phyloP scores from a whole-genome alignment of 2,329 filamentous ascomycete species.

The Curvularia lunata region DNA sequence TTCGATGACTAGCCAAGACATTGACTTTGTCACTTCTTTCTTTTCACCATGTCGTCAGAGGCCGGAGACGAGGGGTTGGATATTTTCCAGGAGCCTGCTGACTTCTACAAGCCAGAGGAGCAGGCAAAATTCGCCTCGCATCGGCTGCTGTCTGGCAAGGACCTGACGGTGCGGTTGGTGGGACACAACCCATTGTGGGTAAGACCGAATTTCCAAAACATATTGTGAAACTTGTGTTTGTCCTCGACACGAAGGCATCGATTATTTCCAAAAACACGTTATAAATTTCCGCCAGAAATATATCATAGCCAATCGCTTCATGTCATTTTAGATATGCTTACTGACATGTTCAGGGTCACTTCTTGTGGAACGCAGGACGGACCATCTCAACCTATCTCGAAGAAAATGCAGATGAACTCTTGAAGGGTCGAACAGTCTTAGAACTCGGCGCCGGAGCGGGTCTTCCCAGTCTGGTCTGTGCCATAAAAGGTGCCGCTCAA shows the following conservation, averaged over 20 bases:
- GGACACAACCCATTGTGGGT: slow-evolving; percentile 87
- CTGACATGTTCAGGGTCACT: slow-evolving; percentile 66
- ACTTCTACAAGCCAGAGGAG: slow-evolving; percentile 79
- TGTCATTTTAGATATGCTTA: slow-evolving; percentile 2
- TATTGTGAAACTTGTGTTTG: slow-evolving; percentile 4
- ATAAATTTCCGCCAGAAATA: not conserved
- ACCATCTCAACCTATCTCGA: slow-evolving; percentile 81
- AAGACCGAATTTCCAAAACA: slow-evolving; percentile 39
- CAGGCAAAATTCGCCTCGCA: slow-evolving; percentile 76
- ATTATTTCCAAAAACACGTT: not conserved
- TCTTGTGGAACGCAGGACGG: slow-evolving; percentile 88
- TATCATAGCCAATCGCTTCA: not conserved
- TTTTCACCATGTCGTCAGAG: slow-evolving; percentile 37
- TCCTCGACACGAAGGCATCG: not conserved
- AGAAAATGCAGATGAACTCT: slow-evolving; percentile 63
- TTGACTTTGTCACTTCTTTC: slow-evolving; percentile 17
- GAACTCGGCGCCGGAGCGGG: slow-evolving; percentile 91
- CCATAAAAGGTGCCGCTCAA: slow-evolving; percentile 68
- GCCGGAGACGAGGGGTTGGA: slow-evolving; percentile 50
- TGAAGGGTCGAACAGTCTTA: slow-evolving; percentile 74
- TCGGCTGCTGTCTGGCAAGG: slow-evolving; percentile 69
- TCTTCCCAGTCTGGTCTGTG: slow-evolving; percentile 79
- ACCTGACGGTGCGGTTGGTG: slow-evolving; percentile 76
- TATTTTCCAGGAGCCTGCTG: slow-evolving; percentile 81
- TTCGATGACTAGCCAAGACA: slow-evolving; percentile 26